Base-by-base conservation (phyloP, 2,329 filamentous ascomycete species). In the Xylaria sp. region DNA sequence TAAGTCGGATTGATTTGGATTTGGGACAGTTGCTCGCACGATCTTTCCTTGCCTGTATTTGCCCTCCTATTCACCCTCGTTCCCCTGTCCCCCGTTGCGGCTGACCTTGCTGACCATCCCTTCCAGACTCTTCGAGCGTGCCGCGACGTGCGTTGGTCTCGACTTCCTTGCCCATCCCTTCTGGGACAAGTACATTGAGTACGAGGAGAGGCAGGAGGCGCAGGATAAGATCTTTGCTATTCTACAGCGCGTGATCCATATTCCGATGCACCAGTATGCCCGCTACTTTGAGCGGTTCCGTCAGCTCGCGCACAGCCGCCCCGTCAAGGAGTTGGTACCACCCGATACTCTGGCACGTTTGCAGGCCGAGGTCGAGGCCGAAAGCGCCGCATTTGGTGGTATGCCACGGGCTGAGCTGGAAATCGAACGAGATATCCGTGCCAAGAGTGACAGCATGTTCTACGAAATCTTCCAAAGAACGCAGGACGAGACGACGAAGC, bases 171-270 rank as follows among this genome's bases (percentile, higher is more conserved):
- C 92, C 2, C 92, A 97, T 70, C 92, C 92, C 1, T 97, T 99
- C 76, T 99, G 94, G 94, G 94, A 99, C 73, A 97, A 96, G 75
- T 99, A 96, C 69, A 85, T 99, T 60, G 94, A 97, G 70, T 97
- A 95, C 67, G 94, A 97, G 71, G 92, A 97, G 71, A 89, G 92
- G 1, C 80, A 93, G 57, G 92, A 96, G 66, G 86, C 89, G 0
- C 84, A 88, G 13, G 90, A 95, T 60, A 91, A 86, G 66, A 90
- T 97, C 50, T 96, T 95, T 64, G 85, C 84, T 39, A 91, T 99
- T 51, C 81, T 96, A 48, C 81, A 82, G 57, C 90, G 92, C 49
- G 83, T 97, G 51, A 89, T 96, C 49, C 84, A 90, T 66, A 92
- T 97, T 48, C 93, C 94, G 0, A 91, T 96, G 84, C 92, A 97